Base-by-base conservation (phyloP, 108 stramenopile genomes). In the Discostella stelligeroides region DNA sequence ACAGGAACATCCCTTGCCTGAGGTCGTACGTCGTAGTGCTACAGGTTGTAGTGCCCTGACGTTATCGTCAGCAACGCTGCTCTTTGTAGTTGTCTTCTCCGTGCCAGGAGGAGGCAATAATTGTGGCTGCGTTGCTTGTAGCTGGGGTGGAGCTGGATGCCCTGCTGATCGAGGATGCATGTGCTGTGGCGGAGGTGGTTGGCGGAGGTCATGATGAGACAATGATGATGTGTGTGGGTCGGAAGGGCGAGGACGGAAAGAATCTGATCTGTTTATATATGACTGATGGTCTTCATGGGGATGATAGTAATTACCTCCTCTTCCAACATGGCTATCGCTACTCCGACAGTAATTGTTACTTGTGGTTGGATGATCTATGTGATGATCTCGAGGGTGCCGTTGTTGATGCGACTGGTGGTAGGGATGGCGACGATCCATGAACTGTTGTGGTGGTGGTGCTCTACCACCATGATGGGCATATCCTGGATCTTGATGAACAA, bases 1-100 rank as follows among this genome's bases (percentile, higher is more conserved):
- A 34, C 78, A 79, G 30, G 78, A 72, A 65, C 78, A 79, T 11
- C 70, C 78, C 23, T 74, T 74, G 39, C 46, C 20, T 28, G 27
- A 25, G 68, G n/a, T 53, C 55, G n/a, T 23, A 24, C 56, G 42
- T 58, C 43, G 41, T 15, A 14, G 55, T 23, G 27, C 13, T n/a
- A 39, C 18, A 20, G 45, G 57, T 17, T 14, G 46, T 14, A 7
- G 48, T 18, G 17, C 24, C 8, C 20, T 50, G 49, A 8, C 24
- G 49, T 50, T 50, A 18, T 50, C 49, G 17, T 24, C 49, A 1
- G 7, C 51, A 23, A 53, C 51, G 21, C 4, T 53, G 7, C 24
- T 53, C 51, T 27, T 53, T 6, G 51, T 24, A 0, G 27, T 24
- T 23, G 27, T 25, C 51, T 53, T 24, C 51, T 13, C 24, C 24